phyloP scores from a whole-genome alignment of 2,329 filamentous ascomycete species.

The Sarocladium strictum region DNA sequence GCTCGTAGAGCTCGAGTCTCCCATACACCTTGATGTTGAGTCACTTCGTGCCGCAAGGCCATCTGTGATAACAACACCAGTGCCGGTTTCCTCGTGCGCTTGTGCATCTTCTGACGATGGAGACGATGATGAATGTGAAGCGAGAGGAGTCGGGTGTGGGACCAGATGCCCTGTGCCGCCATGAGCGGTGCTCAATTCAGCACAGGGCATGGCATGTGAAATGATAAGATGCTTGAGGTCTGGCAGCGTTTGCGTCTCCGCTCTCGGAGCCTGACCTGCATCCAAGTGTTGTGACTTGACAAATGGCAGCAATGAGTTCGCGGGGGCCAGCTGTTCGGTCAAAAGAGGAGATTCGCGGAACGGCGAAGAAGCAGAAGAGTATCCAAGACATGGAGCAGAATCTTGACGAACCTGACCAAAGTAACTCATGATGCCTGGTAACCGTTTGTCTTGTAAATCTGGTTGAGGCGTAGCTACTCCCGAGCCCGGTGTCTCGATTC shows the following conservation, averaged over 20 bases:
- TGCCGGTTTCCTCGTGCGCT: not conserved
- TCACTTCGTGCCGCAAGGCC: slow-evolving; percentile 4
- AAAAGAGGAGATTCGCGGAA: not conserved
- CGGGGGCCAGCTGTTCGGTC: not conserved
- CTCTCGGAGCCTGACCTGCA: not conserved
- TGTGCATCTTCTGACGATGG: slow-evolving; percentile 17
- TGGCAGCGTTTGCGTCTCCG: not conserved
- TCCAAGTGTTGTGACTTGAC: not conserved
- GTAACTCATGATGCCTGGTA: slow-evolving; percentile 94
- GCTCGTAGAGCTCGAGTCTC: not conserved
- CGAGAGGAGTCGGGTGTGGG: slow-evolving; percentile 52
- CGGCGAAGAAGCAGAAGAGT: slow-evolving; percentile 24
- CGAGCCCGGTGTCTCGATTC: slow-evolving; percentile 81
- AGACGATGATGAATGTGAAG: slow-evolving; percentile 40
- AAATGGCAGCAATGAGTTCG: not conserved
- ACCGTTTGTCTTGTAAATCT: slow-evolving; percentile 87
- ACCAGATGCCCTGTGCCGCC: not conserved
- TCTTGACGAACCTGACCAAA: slow-evolving; percentile 98
- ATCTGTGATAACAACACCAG: not conserved
- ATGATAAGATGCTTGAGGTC: slow-evolving; percentile 7
- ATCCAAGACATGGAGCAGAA: slow-evolving; percentile 50
- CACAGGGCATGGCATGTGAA: slow-evolving; percentile 4
- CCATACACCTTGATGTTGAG: not conserved
- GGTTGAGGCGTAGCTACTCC: slow-evolving; percentile 90
- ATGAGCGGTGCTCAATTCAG: not conserved